phyloP scores from a whole-genome alignment of 768 basidiomycete genomes.

The Tulasnella sp. region DNA sequence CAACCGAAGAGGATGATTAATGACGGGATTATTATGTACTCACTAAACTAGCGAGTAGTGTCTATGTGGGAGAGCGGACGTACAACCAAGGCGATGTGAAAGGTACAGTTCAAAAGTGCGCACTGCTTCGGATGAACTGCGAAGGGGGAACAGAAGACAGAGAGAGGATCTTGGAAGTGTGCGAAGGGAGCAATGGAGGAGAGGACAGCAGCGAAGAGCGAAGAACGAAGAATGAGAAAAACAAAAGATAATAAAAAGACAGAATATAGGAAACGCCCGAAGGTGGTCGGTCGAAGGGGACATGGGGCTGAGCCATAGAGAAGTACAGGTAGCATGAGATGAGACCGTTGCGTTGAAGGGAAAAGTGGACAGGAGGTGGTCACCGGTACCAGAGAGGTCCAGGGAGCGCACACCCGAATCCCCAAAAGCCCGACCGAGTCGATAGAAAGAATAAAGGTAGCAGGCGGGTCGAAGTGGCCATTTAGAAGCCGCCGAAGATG shows the following conservation, averaged over 20 bases:
- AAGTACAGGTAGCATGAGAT: neutral
- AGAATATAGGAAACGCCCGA: neutral
- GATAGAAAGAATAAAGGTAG: neutral
- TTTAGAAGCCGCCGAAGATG: conserved; percentile 25
- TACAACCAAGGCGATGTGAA: neutral
- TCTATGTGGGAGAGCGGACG: neutral
- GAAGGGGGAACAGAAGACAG: neutral
- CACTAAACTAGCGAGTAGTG: neutral
- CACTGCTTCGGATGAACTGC: neutral
- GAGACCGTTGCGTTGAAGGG: neutral
- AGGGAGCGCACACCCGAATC: neutral
- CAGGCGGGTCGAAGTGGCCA: neutral
- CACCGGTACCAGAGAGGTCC: neutral
- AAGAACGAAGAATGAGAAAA: neutral
- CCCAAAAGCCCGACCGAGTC: neutral
- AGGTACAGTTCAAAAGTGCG: neutral
- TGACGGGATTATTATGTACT: neutral
- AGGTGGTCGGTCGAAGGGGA: neutral
- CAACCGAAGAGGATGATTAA: neutral
- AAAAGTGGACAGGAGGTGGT: conserved; percentile 11
- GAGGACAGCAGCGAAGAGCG: neutral
- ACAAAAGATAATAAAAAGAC: neutral
- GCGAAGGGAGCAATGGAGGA: neutral
- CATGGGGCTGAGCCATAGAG: neutral
- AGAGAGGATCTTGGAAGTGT: neutral